Conservation (phyloP, 1,284 basidiomycete species). For the Apiotrichum montevideense region DNA sequence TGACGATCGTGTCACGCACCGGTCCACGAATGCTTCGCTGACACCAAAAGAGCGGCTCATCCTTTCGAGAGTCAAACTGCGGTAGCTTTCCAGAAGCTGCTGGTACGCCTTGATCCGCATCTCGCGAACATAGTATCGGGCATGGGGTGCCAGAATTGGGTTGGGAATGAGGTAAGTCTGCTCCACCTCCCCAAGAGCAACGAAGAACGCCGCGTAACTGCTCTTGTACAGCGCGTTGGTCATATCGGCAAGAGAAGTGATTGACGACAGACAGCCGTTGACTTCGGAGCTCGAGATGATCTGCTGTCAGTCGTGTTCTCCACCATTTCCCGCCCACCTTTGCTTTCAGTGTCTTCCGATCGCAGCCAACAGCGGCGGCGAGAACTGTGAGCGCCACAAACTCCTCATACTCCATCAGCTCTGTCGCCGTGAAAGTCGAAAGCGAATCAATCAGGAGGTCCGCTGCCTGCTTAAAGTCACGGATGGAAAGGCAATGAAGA, state of each 20-base stretch:
- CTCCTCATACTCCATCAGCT: conserved; percentile 82
- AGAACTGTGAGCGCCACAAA: conserved; percentile 86
- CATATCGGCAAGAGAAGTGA: conserved; percentile 51
- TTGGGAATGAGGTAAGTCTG: conserved; percentile 80
- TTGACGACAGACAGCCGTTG: conserved; percentile 48
- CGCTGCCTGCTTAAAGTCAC: conserved; percentile 65
- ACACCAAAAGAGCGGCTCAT: conserved; percentile 87
- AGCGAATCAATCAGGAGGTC: conserved; percentile 81
- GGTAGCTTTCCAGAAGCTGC: conserved; percentile 87
- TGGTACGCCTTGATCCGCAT: conserved; percentile 94
- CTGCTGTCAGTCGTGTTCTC: conserved; percentile 26
- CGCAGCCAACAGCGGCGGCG: conserved; percentile 67
- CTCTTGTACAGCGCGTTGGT: conserved; percentile 72
- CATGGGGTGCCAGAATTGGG: conserved; percentile 75
- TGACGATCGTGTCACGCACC: conserved; percentile 49
- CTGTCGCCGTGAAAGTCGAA: conserved; percentile 89
- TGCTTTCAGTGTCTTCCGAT: conserved; percentile 84
- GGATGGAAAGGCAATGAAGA: conserved; percentile 75
- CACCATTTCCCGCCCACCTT: conserved; percentile 55
- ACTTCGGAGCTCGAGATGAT: conserved; percentile 55
- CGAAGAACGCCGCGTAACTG: conserved; percentile 91
- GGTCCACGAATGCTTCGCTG: conserved; percentile 78
- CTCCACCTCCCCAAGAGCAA: conserved; percentile 81
- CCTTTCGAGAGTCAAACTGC: conserved; percentile 81
- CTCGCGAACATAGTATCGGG: conserved; percentile 87